Base-by-base conservation (phyloP, 2,329 filamentous ascomycete genomes). In the Cercospora sp. region DNA sequence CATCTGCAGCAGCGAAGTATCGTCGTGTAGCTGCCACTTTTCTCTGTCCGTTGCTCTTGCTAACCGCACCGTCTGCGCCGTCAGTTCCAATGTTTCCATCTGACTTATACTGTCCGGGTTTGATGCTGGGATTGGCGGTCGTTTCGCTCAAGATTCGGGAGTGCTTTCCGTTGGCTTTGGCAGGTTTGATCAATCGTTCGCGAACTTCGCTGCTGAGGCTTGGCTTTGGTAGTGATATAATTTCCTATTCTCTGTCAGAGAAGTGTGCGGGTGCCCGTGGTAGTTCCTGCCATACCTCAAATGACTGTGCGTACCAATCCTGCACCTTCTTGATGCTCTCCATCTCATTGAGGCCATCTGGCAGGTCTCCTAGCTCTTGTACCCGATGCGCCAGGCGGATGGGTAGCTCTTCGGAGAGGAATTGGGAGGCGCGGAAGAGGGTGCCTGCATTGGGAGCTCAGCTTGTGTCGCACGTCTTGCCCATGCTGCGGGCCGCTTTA, bases 281-380 rank as follows among this genome's bases (percentile, higher is more conserved):
- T 48, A 2, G 36, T 48, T 23, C n/a, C 45, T 13, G 45, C 45
- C 45, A 48, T 48, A 97, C 94, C 89, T 99, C 95, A 78, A 99
- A 99, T 62, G 95, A 99, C 83, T 99, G 95, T 72, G 94, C 95
- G 80, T 99, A 99, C 95, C 95, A 99, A 78, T 98, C 94, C 79
- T 94, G 91, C 73, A 99, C 95, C 77, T 90, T 93, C 79, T 90
- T 90, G 73, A 99, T 97, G 10, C 95, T 98, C 45, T 94, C 92
- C 95, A 99, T 98, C 74, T 98, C 94, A 79, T 93, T 97, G 70
- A 99, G 87, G 65, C 95, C 95, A 86, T 99, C 95, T 40, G 95
- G 95, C 2, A 99, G 85, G 77, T 93, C 91, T 70, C 91, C 89
- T 67, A 99, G 88, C 83, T 99, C 95, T 81, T 97, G 92, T 68